phyloP scores from a whole-genome alignment of 345 rosid species.

The Sisymbrium irio region DNA sequence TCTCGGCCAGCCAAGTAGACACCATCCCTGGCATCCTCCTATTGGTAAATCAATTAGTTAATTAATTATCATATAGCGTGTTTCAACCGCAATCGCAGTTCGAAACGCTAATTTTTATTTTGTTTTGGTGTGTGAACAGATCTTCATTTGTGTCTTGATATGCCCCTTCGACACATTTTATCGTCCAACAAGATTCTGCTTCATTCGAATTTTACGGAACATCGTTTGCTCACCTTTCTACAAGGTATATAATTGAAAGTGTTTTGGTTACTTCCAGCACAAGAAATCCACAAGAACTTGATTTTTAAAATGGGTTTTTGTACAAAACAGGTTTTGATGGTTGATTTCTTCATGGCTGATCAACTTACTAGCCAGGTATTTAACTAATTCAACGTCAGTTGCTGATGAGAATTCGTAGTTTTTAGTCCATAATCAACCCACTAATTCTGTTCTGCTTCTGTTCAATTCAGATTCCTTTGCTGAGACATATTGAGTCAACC shows the following conservation, averaged over 20 bases:
- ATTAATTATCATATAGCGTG: neutral
- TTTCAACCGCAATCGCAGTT: neutral
- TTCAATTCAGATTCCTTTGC: constrained; percentile 58
- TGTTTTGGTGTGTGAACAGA: constrained; percentile 34
- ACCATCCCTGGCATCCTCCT: constrained; percentile 85
- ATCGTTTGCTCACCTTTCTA: constrained; percentile 85
- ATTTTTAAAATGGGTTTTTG: neutral
- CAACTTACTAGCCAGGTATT: constrained; percentile 96
- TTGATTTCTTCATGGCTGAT: constrained; percentile 97
- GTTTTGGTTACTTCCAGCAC: constrained; percentile 11
- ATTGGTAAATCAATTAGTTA: constrained; percentile 37
- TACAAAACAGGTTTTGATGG: constrained; percentile 71
- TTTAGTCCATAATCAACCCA: neutral
- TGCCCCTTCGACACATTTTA: constrained; percentile 81
- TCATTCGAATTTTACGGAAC: constrained; percentile 72
- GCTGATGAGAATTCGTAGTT: neutral
- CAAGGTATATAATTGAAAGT: constrained; percentile 42
- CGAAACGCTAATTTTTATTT: neutral
- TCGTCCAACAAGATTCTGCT: constrained; percentile 79
- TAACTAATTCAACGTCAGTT: neutral
- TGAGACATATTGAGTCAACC: constrained; percentile 83
- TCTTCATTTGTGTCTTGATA: constrained; percentile 54
- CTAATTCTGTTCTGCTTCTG: neutral
- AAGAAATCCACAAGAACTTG: neutral
- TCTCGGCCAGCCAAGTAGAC: constrained; percentile 56